These are phyloP conservation scores for Rhytidhysteron rufulum DNA, from an alignment of 2,329 filamentous ascomycete species.

Conservation along the genomic window DNA sequence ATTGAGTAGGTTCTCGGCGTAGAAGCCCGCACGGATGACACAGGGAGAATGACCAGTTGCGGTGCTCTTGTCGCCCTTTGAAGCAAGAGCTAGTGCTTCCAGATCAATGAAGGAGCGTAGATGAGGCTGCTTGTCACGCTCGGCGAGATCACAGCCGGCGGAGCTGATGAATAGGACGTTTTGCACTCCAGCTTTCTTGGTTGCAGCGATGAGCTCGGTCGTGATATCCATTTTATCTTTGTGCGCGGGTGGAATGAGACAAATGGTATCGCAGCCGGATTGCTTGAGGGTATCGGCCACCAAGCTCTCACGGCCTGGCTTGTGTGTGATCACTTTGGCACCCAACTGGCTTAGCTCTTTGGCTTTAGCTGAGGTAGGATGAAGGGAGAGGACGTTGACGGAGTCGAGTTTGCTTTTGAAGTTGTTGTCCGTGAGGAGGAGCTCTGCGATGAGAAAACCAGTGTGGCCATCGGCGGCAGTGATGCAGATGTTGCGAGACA, in stretches of 20 bases:
- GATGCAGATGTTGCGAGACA: constrained; percentile 49
- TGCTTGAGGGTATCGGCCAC: constrained; percentile 40
- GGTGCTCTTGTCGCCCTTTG: constrained; percentile 43
- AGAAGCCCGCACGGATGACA: constrained; percentile 49
- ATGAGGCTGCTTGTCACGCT: constrained; percentile 46
- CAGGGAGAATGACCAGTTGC: constrained; percentile 42
- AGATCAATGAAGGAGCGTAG: constrained; percentile 52
- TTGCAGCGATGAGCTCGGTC: constrained; percentile 43
- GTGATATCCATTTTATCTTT: constrained; percentile 46
- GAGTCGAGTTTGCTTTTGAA: constrained; percentile 43
- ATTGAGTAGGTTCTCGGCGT: constrained; percentile 50
- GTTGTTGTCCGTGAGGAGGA: constrained; percentile 42
- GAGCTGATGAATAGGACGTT: constrained; percentile 49
- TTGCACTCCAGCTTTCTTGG: constrained; percentile 42
- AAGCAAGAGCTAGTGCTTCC: constrained; percentile 40
- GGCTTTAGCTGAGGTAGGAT: constrained; percentile 36
- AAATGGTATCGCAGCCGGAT: constrained; percentile 46
- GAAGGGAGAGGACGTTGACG: constrained; percentile 40
- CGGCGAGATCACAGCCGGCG: constrained; percentile 49
- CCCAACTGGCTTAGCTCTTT: constrained; percentile 43
- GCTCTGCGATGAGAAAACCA: constrained; percentile 49
- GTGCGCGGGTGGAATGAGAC: constrained; percentile 48
- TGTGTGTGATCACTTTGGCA: constrained; percentile 41
- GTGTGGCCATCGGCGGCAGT: constrained; percentile 50
- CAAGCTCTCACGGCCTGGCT: constrained; percentile 38